Conservation (phyloP, 306 rosid genomes). For the Benincasa hispida region DNA sequence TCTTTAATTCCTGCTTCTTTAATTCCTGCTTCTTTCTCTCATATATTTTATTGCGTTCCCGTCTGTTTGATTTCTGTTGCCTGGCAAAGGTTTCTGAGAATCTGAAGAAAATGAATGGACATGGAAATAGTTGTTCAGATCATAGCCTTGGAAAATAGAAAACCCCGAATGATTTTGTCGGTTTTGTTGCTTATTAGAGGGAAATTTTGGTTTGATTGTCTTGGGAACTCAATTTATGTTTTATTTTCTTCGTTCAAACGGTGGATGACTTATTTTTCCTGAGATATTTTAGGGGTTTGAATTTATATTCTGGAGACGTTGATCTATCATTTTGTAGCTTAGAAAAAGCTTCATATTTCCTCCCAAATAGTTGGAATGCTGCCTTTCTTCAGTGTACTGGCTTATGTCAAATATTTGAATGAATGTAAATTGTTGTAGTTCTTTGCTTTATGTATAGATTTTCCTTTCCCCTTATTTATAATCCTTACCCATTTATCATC, state of each 20-base stretch:
- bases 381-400: background rate
- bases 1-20: background rate
- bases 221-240: background rate
- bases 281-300: background rate
- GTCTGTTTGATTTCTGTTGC: background rate
- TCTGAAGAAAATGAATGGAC: background rate
- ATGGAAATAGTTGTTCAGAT: background rate
- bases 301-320: background rate
- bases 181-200: background rate
- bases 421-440: background rate
- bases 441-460: background rate
- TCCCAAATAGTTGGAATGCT: background rate
- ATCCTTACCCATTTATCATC: background rate
- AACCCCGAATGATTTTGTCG: background rate
- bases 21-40: background rate
- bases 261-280: background rate
- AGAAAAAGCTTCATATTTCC: background rate
- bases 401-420: background rate
- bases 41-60: background rate
- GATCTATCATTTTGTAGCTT: background rate
- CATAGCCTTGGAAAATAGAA: background rate
- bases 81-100: conserved; percentile 4
- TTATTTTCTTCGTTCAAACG: background rate
- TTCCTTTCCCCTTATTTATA: background rate
- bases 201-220: background rate